These are phyloP conservation scores for Exobasidium cylindrosporum DNA, from an alignment of 1,284 basidiomycete genomes.

Conservation along the genomic window DNA sequence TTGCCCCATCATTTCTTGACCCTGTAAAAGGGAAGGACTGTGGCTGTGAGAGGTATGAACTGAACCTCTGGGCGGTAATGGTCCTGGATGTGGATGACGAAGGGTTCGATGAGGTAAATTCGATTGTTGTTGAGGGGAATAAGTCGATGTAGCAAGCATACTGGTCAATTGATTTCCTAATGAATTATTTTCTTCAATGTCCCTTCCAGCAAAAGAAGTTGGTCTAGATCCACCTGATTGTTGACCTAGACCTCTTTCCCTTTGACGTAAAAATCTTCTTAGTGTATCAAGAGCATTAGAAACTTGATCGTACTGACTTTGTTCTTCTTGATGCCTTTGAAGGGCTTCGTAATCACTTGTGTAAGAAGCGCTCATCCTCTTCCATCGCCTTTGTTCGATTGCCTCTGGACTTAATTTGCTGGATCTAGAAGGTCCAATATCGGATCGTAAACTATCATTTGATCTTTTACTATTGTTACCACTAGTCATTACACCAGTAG, in stretches of 20 bases:
- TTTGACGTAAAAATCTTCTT: slow-evolving; percentile 1
- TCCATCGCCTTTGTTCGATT: background rate
- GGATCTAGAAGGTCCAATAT: background rate
- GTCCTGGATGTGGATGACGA: slow-evolving; percentile 1
- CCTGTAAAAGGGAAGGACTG: background rate
- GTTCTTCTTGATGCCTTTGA: background rate
- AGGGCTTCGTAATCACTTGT: background rate
- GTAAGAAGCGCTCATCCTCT: background rate
- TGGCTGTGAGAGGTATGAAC: background rate
- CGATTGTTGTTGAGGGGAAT: background rate
- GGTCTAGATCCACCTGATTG: background rate
- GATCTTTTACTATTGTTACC: background rate
- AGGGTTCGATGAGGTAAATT: background rate
- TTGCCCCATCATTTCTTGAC: background rate
- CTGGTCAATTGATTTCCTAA: background rate
- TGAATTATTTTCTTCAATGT: background rate
- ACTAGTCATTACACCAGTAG: background rate
- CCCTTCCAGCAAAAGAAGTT: background rate
- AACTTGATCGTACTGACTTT: slow-evolving; percentile 1
- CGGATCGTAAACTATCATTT: slow-evolving; percentile 1
- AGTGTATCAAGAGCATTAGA: background rate
- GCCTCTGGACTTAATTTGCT: background rate
- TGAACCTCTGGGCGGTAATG: slow-evolving; percentile 1
- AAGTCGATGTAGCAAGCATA: background rate
- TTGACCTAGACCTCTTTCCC: background rate